phyloP scores from a whole-genome alignment of 768 basidiomycete genomes.

The Psilocybe azurescens region DNA sequence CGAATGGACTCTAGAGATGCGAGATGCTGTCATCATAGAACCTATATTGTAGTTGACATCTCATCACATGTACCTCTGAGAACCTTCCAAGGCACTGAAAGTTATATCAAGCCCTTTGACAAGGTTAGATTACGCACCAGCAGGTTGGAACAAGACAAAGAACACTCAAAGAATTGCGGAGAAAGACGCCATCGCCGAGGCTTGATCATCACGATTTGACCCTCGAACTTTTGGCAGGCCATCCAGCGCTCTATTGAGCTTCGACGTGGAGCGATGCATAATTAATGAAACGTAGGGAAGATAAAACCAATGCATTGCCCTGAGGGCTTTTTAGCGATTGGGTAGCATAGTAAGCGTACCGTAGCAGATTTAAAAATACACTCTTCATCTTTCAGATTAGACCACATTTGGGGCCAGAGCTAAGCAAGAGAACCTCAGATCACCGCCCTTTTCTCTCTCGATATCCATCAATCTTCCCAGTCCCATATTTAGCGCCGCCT shows the following conservation, averaged over 20 bases:
- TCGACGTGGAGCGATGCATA: no score
- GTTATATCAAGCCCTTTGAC: neutral
- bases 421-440: conserved; percentile 18
- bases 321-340: no score
- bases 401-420: conserved; percentile 5
- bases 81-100: neutral
- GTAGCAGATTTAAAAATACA: no score
- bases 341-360: no score
- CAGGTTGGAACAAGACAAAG: neutral
- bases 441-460: conserved; percentile 11
- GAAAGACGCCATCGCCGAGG: neutral
- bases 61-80: neutral
- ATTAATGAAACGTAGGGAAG: no score
- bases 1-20: no score
- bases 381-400: neutral
- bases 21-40: no score
- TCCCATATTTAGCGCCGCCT: conserved; percentile 11
- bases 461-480: conserved; percentile 13
- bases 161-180: neutral
- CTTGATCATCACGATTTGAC: no score
- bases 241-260: no score
- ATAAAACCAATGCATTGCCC: no score
- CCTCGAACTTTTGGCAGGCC: no score
- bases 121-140: neutral
- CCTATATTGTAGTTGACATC: neutral